Evolutionary conservation across 2,329 filamentous ascomycete genomes (phyloP).

Genomic region (Cercospora beticola): DNA sequence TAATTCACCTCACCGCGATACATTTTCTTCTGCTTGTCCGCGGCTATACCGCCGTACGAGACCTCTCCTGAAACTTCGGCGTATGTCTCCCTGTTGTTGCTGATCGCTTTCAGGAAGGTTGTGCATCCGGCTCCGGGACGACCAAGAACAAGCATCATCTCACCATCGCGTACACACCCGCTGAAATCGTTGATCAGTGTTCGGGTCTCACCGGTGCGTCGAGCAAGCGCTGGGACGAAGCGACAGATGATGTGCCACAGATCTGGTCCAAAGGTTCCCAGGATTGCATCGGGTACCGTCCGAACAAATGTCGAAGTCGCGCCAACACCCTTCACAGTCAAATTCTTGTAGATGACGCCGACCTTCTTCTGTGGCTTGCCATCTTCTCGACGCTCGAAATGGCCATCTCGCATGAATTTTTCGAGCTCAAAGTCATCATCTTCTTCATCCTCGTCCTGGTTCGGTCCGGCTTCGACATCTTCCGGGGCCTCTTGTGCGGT

Average conservation of each 20-base stretch:
- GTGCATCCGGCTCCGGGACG: constrained; percentile 72
- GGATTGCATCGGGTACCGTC: constrained; percentile 70
- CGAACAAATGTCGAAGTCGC: constrained; percentile 67
- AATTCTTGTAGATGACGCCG: constrained; percentile 72
- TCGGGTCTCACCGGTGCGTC: constrained; percentile 52
- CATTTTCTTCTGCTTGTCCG: constrained; percentile 64
- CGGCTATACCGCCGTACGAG: constrained; percentile 69
- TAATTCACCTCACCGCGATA: constrained; percentile 77
- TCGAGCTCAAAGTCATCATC: constrained; percentile 65
- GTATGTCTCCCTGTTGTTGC: constrained; percentile 67
- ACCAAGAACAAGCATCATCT: constrained; percentile 73
- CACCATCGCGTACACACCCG: constrained; percentile 61
- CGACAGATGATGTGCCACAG: constrained; percentile 63
- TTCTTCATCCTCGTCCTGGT: constrained; percentile 45
- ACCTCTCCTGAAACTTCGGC: constrained; percentile 68
- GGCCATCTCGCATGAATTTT: constrained; percentile 70
- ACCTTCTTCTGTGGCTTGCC: constrained; percentile 72
- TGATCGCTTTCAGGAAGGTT: constrained; percentile 73
- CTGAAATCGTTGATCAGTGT: constrained; percentile 66
- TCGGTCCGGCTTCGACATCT: constrained; percentile 46
- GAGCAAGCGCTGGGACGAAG: constrained; percentile 54
- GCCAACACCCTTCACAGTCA: constrained; percentile 71
- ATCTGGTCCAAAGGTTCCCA: constrained; percentile 79
- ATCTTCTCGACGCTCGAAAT: constrained; percentile 70
- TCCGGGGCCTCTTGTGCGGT: constrained; percentile 18